Evolutionary conservation across 176 grass and related monocot species (phyloP).

Genomic region (Hyparrhenia diplandra): DNA sequence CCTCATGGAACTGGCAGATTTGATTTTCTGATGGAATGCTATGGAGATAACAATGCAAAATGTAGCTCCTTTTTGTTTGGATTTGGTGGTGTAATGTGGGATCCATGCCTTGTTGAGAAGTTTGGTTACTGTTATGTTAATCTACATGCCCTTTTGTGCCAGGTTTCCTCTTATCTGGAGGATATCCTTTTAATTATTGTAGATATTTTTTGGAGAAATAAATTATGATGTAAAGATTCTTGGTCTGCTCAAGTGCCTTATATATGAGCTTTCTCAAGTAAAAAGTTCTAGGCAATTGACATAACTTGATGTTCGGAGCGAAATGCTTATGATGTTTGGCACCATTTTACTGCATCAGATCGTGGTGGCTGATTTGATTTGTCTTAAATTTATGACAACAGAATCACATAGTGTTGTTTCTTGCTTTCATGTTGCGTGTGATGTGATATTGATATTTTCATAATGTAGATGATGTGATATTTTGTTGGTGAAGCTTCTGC

Average conservation of each 20-base stretch:
- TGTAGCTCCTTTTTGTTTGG: slow-evolving; percentile 26
- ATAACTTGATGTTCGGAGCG: background rate
- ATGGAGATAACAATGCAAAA: background rate
- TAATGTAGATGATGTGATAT: background rate
- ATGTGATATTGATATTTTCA: background rate
- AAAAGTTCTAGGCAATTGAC: background rate
- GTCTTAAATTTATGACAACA: background rate
- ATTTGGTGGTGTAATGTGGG: slow-evolving; percentile 16
- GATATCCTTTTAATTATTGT: background rate
- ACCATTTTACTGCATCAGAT: background rate
- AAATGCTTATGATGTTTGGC: background rate
- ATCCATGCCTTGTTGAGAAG: background rate
- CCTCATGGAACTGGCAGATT: background rate
- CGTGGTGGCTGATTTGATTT: background rate
- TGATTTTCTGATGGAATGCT: background rate
- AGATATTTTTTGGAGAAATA: background rate
- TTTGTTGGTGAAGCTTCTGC: background rate
- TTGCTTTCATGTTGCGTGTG: background rate
- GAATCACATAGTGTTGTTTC: background rate
- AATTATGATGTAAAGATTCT: background rate
- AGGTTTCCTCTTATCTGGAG: background rate
- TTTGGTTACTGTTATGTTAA: background rate
- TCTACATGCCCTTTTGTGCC: background rate
- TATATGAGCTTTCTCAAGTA: background rate
- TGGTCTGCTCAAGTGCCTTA: background rate